A percentile compares a stretch with the other conserved stretches of the same genome.
phyloP scores from a whole-genome alignment of 2,329 filamentous ascomycete genomes.

The Chrysoporthe deuterocubensis region DNA sequence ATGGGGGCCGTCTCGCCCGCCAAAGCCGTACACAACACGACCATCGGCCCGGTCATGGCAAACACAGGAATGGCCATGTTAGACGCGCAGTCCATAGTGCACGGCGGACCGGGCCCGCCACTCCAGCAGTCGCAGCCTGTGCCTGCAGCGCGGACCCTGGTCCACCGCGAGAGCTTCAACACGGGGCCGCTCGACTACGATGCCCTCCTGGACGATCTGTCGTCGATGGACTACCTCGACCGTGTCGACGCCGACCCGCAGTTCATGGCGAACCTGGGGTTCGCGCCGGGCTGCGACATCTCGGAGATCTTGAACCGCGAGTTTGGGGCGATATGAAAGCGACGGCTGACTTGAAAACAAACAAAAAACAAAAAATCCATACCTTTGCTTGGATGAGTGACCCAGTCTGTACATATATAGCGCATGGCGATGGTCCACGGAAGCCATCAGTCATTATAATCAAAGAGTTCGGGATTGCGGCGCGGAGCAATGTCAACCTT shows the following conservation, averaged over 20 bases:
- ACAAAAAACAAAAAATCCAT: too few species aligned
- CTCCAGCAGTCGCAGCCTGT: conserved; percentile 10
- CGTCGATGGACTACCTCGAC: conserved; percentile 54
- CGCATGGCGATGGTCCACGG: background rate
- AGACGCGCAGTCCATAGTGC: conserved; percentile 16
- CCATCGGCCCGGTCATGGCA: conserved; percentile 4
- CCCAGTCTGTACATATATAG: background rate
- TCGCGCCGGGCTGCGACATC: conserved; percentile 64
- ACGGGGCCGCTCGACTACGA: conserved; percentile 50
- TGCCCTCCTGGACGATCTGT: conserved; percentile 56
- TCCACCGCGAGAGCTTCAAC: conserved; percentile 33
- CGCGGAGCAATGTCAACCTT: background rate
- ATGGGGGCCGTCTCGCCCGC: conserved; percentile 18
- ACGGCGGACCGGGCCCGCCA: conserved; percentile 15
- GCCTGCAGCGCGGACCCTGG: conserved; percentile 19
- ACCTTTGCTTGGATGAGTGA: background rate
- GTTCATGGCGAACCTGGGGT: conserved; percentile 70
- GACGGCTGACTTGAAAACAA: background rate
- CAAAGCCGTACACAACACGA: conserved; percentile 10
- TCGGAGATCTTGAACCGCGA: conserved; percentile 43
- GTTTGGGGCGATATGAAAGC: conserved; percentile 38
- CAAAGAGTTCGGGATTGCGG: background rate
- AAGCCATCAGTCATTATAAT: background rate
- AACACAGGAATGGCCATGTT: conserved; percentile 16
- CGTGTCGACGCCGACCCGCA: conserved; percentile 60